Conservation (phyloP, 805 yeast species). For the Peterozyma toletana region DNA sequence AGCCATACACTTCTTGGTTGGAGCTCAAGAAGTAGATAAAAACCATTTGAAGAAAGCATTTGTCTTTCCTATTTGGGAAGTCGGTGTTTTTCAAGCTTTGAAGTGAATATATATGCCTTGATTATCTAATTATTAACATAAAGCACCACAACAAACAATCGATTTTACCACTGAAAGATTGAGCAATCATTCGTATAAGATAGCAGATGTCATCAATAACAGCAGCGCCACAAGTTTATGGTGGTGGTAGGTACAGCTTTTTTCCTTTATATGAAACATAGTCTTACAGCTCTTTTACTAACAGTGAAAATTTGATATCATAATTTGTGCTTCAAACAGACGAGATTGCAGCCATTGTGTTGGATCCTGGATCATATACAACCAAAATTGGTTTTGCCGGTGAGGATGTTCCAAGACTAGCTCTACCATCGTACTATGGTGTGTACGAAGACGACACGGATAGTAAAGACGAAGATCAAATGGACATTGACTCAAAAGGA, state of each 20-base stretch:
- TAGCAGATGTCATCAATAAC: slow-evolving; percentile 13
- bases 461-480: slow-evolving; percentile 10
- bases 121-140: too few relatives aligned
- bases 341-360: slow-evolving; percentile 84
- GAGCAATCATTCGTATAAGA: background rate
- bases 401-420: slow-evolving; percentile 75
- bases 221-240: slow-evolving; percentile 44
- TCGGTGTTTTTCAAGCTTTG: too few relatives aligned
- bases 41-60: too few relatives aligned
- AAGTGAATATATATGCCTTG: too few relatives aligned
- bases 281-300: background rate
- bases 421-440: slow-evolving; percentile 68
- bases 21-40: too few relatives aligned
- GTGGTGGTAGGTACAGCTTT: slow-evolving; percentile 26
- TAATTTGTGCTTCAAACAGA: slow-evolving; percentile 27
- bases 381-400: slow-evolving; percentile 92
- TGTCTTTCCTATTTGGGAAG: too few relatives aligned
- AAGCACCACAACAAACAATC: too few relatives aligned
- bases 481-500: slow-evolving; percentile 14
- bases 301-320: background rate
- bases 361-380: slow-evolving; percentile 83
- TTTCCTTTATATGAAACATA: background rate
- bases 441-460: slow-evolving; percentile 6
- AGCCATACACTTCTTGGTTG: too few relatives aligned
- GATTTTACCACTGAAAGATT: too few relatives aligned